phyloP scores from a whole-genome alignment of 2,329 filamentous ascomycete species.

The Torrubiella hemipterigena region DNA sequence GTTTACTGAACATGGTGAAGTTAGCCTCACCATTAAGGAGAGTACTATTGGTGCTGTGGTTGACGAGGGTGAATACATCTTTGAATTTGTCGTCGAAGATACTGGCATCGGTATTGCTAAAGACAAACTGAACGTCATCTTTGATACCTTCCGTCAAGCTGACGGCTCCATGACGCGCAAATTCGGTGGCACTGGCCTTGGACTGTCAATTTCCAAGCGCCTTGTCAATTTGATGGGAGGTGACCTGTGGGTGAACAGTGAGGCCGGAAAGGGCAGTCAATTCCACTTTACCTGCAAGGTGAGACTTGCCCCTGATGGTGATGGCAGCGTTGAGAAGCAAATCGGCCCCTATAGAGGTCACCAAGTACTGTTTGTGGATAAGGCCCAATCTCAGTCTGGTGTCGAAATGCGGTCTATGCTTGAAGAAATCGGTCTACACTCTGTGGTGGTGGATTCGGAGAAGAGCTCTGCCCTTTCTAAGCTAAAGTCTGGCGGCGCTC shows the following conservation, averaged over 20 bases:
- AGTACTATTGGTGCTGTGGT: conserved; percentile 51
- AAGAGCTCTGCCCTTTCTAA: conserved; percentile 47
- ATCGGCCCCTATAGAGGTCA: conserved; percentile 86
- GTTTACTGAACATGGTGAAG: conserved; percentile 93
- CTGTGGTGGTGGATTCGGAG: conserved; percentile 74
- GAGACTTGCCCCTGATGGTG: conserved; percentile 68
- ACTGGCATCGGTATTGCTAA: conserved; percentile 94
- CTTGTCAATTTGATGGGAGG: conserved; percentile 94
- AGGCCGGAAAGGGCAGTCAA: conserved; percentile 79
- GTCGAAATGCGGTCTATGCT: conserved; percentile 71
- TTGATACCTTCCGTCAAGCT: conserved; percentile 97
- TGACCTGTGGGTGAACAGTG: conserved; percentile 90
- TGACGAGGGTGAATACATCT: conserved; percentile 68
- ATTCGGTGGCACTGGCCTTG: conserved; percentile 89
- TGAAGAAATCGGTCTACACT: conserved; percentile 63
- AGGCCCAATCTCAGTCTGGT: conserved; percentile 68
- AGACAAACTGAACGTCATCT: conserved; percentile 93
- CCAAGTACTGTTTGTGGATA: conserved; percentile 89
- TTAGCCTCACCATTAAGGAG: conserved; percentile 80
- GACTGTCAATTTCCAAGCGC: conserved; percentile 88
- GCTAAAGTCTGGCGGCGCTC: conserved; percentile 40
- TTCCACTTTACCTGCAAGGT: conserved; percentile 97
- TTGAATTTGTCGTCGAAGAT: conserved; percentile 91
- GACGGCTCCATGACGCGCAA: conserved; percentile 94
- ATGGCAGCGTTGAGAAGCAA: conserved; percentile 68